Evolutionary conservation across 73 alveolate species (phyloP).

Genomic region (Paramecium sexaurelia): DNA sequence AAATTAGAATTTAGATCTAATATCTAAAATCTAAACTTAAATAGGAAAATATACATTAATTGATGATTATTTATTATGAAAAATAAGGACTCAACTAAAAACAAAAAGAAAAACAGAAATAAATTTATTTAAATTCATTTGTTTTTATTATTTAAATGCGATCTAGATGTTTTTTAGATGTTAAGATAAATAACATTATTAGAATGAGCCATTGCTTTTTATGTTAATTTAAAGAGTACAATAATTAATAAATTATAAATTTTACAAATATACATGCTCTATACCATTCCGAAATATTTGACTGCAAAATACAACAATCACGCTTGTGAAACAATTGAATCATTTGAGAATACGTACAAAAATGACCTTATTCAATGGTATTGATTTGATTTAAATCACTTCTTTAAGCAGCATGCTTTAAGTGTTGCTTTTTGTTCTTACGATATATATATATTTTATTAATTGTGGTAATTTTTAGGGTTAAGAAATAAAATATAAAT

Average conservation of each 20-base stretch:
- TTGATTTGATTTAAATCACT: background rate
- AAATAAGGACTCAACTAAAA: background rate
- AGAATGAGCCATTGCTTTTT: background rate
- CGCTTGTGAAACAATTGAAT: conserved; percentile 23
- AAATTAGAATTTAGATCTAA: too few relatives aligned
- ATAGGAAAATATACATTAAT: background rate
- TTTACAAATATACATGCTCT: background rate
- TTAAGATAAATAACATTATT: background rate
- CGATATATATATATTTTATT: conserved; percentile 38
- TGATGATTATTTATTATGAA: too few relatives aligned
- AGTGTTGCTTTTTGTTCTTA: conserved; percentile 23
- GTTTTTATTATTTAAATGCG: background rate
- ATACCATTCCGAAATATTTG: background rate
- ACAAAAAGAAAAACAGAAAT: background rate
- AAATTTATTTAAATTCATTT: background rate
- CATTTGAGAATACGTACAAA: conserved; percentile 21
- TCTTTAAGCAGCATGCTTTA: background rate
- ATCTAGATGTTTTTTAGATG: background rate
- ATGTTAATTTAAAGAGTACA: background rate
- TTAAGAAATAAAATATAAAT: conserved; percentile 30
- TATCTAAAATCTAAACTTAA: background rate
- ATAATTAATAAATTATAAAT: background rate
- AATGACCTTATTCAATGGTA: conserved; percentile 19
- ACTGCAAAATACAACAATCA: conserved; percentile 28
- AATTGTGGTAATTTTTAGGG: conserved; percentile 59